phyloP scores from a whole-genome alignment of 2,329 filamentous ascomycete genomes.

The Trichoderma afroharzianum region DNA sequence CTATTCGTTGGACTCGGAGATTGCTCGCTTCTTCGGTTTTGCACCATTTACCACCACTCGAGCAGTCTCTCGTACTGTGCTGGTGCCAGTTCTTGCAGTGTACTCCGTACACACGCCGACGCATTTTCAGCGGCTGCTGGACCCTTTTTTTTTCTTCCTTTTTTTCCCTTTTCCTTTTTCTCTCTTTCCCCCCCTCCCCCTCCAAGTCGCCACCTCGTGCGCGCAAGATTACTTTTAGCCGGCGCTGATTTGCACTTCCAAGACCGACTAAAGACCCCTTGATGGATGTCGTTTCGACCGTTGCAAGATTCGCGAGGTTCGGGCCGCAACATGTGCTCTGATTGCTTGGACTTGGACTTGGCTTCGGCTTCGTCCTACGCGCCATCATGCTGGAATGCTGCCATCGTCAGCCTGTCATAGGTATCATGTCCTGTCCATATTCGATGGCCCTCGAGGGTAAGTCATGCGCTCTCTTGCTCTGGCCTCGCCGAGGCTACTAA shows the following conservation, averaged over 20 bases:
- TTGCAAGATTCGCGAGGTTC: constrained; percentile 3
- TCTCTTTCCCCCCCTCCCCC: not conserved
- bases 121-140: not conserved
- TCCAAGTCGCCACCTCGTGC: not conserved
- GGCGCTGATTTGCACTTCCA: not conserved
- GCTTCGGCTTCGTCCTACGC: not conserved
- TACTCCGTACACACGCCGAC: not conserved
- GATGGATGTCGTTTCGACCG: not conserved
- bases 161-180: not conserved
- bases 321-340: not conserved
- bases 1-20: not conserved
- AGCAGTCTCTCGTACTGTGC: not conserved
- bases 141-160: not conserved
- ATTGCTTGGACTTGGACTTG: not conserved
- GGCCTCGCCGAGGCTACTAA: not conserved
- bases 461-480: not conserved
- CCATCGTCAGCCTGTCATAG: not conserved
- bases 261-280: not conserved
- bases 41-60: not conserved
- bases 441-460: not conserved
- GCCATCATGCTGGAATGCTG: not conserved
- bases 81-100: not conserved
- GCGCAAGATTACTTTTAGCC: not conserved
- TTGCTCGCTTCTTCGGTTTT: constrained; percentile 8
- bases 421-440: not conserved